phyloP scores from a whole-genome alignment of 2,329 filamentous ascomycete species.

The Venturia oleaginea region DNA sequence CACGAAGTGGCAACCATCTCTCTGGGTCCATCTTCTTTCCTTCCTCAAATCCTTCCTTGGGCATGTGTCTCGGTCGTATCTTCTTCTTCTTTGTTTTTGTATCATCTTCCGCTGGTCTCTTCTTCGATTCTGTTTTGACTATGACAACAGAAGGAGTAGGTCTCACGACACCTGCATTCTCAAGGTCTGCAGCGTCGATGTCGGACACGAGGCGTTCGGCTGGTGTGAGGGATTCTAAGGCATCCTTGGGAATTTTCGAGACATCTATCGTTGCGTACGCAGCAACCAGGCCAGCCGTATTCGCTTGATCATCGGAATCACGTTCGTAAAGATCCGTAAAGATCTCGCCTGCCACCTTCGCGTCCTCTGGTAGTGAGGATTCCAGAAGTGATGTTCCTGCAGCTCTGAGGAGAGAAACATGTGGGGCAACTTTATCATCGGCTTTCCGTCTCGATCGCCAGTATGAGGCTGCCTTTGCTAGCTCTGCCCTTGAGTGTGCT shows the following conservation, averaged over 20 bases:
- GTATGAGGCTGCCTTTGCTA: constrained; percentile 70
- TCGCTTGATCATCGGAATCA: constrained; percentile 58
- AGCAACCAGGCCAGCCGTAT: constrained; percentile 77
- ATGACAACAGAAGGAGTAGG: constrained; percentile 21
- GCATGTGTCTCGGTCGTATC: constrained; percentile 51
- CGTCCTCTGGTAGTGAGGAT: constrained; percentile 60
- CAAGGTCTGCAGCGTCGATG: constrained; percentile 53
- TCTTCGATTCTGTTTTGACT: constrained; percentile 31
- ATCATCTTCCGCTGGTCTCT: constrained; percentile 30
- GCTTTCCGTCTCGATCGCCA: constrained; percentile 58
- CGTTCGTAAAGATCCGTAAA: constrained; percentile 63
- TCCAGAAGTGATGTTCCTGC: constrained; percentile 76
- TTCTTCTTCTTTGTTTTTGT: constrained; percentile 47
- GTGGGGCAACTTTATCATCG: constrained; percentile 20
- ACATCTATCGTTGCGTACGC: constrained; percentile 59
- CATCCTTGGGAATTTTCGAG: constrained; percentile 42
- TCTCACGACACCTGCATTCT: constrained; percentile 55
- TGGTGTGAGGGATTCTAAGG: constrained; percentile 50
- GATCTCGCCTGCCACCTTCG: constrained; percentile 63
- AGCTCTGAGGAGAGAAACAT: constrained; percentile 54
- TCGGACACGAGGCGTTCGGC: constrained; percentile 52
- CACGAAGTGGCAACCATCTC: constrained; percentile 83
- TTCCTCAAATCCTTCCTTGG: constrained; percentile 61
- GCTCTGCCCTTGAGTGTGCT: constrained; percentile 59
- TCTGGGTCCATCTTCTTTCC: constrained; percentile 79